Percentiles rank a stretch among this genome's conserved stretches.
Evolutionary conservation across 225 moss, liverwort and hornwort species (phyloP).

Genomic region (Antitrichia curtipendula): DNA sequence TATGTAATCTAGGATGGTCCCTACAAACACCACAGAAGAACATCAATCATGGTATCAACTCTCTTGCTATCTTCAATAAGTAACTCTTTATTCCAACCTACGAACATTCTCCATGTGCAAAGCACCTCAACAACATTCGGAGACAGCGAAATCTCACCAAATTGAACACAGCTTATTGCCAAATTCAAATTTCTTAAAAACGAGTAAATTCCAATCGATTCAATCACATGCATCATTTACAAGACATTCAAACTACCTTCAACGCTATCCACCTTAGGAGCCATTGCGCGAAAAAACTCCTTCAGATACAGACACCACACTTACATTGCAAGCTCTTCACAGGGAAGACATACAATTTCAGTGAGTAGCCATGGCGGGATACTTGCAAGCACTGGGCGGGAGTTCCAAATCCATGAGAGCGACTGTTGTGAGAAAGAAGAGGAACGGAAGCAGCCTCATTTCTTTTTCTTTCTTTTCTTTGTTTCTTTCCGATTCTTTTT

Average conservation of each 20-base stretch:
- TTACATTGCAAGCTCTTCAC: background rate
- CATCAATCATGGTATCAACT: background rate
- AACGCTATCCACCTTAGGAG: conserved; percentile 29
- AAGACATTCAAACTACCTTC: conserved; percentile 7
- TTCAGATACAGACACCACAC: background rate
- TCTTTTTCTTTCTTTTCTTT: background rate
- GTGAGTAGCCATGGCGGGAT: background rate
- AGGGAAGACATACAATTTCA: background rate
- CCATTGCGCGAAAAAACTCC: background rate
- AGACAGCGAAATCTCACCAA: background rate
- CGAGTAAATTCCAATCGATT: background rate
- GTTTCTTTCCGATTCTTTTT: background rate
- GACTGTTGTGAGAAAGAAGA: background rate
- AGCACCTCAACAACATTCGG: background rate
- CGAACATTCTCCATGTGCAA: background rate
- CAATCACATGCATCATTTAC: background rate
- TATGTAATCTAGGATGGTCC: conserved; percentile 53
- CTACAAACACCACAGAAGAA: conserved; percentile 18
- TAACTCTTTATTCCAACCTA: background rate
- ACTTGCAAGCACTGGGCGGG: background rate
- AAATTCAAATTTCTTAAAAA: background rate
- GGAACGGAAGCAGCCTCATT: background rate
- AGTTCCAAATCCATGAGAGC: background rate
- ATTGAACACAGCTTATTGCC: background rate
- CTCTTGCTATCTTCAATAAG: background rate